Evolutionary conservation across 2,329 filamentous ascomycete genomes (phyloP), one percentile per base, ranked within the genome.

Genomic region (Colletotrichum acutatum): DNA sequence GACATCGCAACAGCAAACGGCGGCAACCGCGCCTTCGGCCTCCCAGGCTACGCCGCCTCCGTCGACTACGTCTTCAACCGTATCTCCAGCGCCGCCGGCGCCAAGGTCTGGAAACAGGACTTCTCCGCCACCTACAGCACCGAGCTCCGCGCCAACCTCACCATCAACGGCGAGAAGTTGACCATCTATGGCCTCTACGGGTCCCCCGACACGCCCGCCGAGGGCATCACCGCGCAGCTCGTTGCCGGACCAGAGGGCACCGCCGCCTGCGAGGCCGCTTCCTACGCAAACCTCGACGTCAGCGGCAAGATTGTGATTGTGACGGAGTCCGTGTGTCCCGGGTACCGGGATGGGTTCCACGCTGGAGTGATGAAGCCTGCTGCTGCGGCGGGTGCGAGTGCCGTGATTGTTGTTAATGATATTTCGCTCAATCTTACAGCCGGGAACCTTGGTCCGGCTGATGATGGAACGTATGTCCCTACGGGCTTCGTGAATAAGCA

Each of bases 271-370:
- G 75, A 72, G 8, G 75, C 66, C 0, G 76, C 71, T 0, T 79
- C 78, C 52, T 82, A 82, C 60, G 74, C 72, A 0, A 76, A 74
- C 0, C 66, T 80, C 0, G 76, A 78, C 9, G 79, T 76, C 1
- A 53, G 76, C 34, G 80, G 76, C 16, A 82, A 82, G 66, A 77
- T 81, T 30, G 80, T 81, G 6, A 76, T 81, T 0, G 78, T 82
- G 1, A 79, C 80, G 58, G 79, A 80, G 8, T 78, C 78, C 19
- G 72, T 73, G 4, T 82, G 80, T 11, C 79, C 79, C 1, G 79
- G 80, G 19, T 75, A 63, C 0, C 79, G 78, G 0, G 80, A 79
- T 1, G 57, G 64, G 1, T 68, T 37, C 37, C 79, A 82, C 57
- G 80, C 80, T 1, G 79, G 80, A 0, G 80, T 75, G 58, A 68